These are phyloP conservation scores for Dorcoceras hygrometricum DNA, from an alignment of 257 asterid genomes.

Conservation along the genomic window DNA sequence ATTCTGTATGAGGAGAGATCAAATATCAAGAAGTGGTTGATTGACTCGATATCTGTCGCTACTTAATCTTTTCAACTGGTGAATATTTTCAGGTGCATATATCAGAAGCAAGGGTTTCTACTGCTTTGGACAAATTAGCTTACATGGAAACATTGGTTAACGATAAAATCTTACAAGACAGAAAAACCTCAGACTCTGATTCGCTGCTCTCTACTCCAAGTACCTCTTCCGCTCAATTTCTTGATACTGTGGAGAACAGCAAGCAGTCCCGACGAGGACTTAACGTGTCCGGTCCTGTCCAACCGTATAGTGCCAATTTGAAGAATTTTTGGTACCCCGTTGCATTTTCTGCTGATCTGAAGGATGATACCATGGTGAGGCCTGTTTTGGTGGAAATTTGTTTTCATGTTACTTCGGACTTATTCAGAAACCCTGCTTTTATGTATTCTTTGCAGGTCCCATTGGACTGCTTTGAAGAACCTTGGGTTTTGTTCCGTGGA, in stretches of 20 bases:
- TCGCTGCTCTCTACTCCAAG: constrained; percentile 43
- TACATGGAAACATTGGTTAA: constrained; percentile 85
- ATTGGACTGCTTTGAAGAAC: constrained; percentile 88
- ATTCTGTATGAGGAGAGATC: background rate
- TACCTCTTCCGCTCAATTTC: constrained; percentile 38
- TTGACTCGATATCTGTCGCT: background rate
- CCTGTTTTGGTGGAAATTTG: background rate
- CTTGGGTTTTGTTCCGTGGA: constrained; percentile 94
- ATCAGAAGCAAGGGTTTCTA: constrained; percentile 84
- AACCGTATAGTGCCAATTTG: constrained; percentile 55
- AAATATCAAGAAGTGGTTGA: background rate
- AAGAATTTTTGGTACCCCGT: constrained; percentile 97
- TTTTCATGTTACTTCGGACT: background rate
- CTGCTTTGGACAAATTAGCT: constrained; percentile 93
- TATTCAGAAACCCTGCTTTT: background rate
- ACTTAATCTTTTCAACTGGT: constrained; percentile 21
- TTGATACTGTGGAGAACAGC: constrained; percentile 32
- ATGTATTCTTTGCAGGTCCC: constrained; percentile 47
- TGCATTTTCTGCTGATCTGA: constrained; percentile 80
- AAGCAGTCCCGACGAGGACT: constrained; percentile 44
- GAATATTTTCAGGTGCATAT: constrained; percentile 61
- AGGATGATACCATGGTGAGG: constrained; percentile 85
- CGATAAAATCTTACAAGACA: constrained; percentile 68
- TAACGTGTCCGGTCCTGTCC: constrained; percentile 85
- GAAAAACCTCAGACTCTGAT: constrained; percentile 40